Evolutionary conservation across 169 alveolate genomes (phyloP).

Genomic region (Neospora caninum): DNA sequence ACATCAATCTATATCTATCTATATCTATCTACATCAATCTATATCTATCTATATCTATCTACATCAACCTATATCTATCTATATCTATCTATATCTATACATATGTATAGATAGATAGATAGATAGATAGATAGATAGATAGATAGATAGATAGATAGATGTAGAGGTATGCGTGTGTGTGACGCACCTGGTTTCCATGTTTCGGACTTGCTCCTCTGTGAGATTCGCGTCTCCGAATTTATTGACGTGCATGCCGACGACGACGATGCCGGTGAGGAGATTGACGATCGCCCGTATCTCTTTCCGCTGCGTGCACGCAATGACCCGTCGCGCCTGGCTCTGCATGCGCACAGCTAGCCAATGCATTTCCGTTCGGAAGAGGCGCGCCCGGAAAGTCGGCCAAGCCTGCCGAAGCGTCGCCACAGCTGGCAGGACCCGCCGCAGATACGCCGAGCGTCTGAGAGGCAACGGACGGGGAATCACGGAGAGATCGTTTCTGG

Average conservation of each 20-base stretch:
- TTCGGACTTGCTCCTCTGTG: constrained; percentile 20
- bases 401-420: constrained; percentile 54
- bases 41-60: neutral
- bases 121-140: neutral
- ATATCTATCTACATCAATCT: neutral
- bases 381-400: constrained; percentile 62
- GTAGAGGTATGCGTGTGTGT: neutral
- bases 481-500: neutral
- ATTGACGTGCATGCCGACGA: constrained; percentile 19
- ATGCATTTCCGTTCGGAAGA: constrained; percentile 59
- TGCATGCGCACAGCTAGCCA: constrained; percentile 56
- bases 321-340: constrained; percentile 54
- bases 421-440: constrained; percentile 58
- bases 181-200: neutral
- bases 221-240: constrained; percentile 25
- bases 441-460: constrained; percentile 57
- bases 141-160: neutral
- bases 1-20: neutral
- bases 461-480: neutral
- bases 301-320: neutral
- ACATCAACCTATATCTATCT: neutral
- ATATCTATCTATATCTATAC: neutral
- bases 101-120: neutral
- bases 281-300: neutral
- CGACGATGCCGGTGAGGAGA: constrained; percentile 52